Evolutionary conservation across 2,329 filamentous ascomycete species (phyloP).

Genomic region (Talaromyces sp.): DNA sequence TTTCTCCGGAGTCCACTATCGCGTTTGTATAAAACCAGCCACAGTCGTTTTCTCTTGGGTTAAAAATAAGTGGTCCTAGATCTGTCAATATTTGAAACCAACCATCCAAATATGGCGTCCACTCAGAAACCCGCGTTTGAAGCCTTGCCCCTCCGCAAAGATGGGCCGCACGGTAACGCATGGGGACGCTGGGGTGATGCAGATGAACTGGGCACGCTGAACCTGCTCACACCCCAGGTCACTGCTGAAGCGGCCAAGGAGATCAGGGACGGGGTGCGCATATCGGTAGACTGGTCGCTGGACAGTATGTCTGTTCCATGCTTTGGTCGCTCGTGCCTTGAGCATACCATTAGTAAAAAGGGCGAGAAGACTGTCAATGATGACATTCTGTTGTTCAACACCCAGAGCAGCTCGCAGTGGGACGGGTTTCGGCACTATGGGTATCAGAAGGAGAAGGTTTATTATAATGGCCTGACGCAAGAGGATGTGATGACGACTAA

Average conservation of each 20-base stretch:
- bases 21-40: too few relatives aligned
- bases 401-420: conserved; percentile 54
- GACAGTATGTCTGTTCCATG: not conserved
- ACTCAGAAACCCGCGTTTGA: not conserved
- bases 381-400: conserved; percentile 56
- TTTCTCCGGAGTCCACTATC: too few relatives aligned
- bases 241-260: conserved; percentile 41
- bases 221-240: conserved; percentile 46
- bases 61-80: too few relatives aligned
- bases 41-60: too few relatives aligned
- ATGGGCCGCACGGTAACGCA: conserved; percentile 49
- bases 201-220: conserved; percentile 52
- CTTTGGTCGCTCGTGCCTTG: not conserved
- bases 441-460: conserved; percentile 30
- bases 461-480: conserved; percentile 37
- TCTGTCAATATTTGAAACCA: too few relatives aligned
- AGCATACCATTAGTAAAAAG: conserved; percentile 49
- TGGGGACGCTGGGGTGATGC: conserved; percentile 52
- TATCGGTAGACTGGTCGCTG: conserved; percentile 12
- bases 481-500: conserved; percentile 26
- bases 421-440: conserved; percentile 35
- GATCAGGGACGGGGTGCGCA: conserved; percentile 31
- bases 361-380: conserved; percentile 53
- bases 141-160: not conserved
- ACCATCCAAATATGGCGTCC: too few relatives aligned